Base-by-base conservation (phyloP, 306 rosid species). In the Vigna hirtella region DNA sequence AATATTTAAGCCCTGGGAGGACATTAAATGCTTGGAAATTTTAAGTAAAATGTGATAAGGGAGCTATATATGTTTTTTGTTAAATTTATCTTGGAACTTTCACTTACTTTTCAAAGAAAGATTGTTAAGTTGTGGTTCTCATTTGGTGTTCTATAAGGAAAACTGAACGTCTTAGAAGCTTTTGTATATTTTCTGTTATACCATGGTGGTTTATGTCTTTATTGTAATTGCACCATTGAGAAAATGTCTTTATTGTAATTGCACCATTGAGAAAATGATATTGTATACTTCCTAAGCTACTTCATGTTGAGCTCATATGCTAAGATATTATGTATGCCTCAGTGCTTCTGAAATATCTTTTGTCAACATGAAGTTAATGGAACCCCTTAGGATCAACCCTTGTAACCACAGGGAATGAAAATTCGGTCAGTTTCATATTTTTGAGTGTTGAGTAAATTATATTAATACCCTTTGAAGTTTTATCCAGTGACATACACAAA, bases 1-100 rank as follows among this genome's bases (percentile, higher is more conserved):
- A 77, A 24, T 64, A 7, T 90, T 91, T 15, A 45, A 1, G 79
- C 98, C 97, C n/a, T 91, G 97, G 98, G 62, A 14, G 11, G 97
- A 93, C 56, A 48, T 24, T 34, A 26, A 26, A 11, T 86, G 90
- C 69, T 76, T 85, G 87, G 24, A 77, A 61, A 67, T 70, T 49
- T 62, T 89, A 62, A 74, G 49, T 0, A 79, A 55, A 51, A 26
- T 66, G 79, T 70, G 53, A 77, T 59, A 30, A 4, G 61, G 57
- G 28, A 59, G 56, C 57, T 9, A 17, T 48, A 71, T 62, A 63
- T 56, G 72, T 51, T 8, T 40, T 51, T 51, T 59, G 18, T 70
- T 76, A 17, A 69, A 22, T 72, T 66, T 30, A 61, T 62, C 36
- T 38, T 53, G 38, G 58, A 49, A 58, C 26, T 36, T 52, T 36